Conservation (phyloP, 805 yeast species). For the Sugiyamaella qingdaonensis region DNA sequence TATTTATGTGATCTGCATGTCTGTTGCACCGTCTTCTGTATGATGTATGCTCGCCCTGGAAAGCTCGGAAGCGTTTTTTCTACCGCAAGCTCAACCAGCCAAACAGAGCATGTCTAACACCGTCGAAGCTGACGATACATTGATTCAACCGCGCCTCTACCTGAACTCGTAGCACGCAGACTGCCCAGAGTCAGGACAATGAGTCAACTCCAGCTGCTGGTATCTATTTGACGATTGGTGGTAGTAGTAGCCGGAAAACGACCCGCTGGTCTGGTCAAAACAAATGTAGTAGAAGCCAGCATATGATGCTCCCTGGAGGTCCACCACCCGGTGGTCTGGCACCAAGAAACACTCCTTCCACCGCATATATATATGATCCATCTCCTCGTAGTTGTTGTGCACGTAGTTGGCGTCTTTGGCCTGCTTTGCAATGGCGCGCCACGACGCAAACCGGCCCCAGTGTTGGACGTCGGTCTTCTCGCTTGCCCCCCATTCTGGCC, state of each 20-base stretch:
- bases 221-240: slow-evolving; percentile 73
- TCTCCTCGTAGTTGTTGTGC: slow-evolving; percentile 31
- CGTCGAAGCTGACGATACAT: too few species aligned
- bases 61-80: too few species aligned
- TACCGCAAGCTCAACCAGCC: too few species aligned
- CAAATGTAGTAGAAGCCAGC: slow-evolving; percentile 91
- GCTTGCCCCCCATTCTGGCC: slow-evolving; percentile 57
- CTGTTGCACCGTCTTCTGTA: too few species aligned
- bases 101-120: too few species aligned
- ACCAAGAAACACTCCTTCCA: slow-evolving; percentile 91
- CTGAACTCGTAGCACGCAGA: slow-evolving; percentile 34
- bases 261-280: slow-evolving; percentile 71
- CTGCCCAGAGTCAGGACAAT: slow-evolving; percentile 48
- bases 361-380: slow-evolving; percentile 72
- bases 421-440: slow-evolving; percentile 33
- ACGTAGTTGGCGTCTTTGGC: slow-evolving; percentile 29
- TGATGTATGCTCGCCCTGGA: too few species aligned
- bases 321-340: slow-evolving; percentile 68
- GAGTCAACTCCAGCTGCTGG: slow-evolving; percentile 67
- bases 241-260: slow-evolving; percentile 75
- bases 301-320: slow-evolving; percentile 70
- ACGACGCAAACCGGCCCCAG: slow-evolving; percentile 57
- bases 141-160: too few species aligned
- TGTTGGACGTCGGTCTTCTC: slow-evolving; percentile 60
- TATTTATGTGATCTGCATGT: too few species aligned